These are phyloP conservation scores for Cardiospermum halicacabum DNA, from an alignment of 345 rosid species.

Conservation along the genomic window DNA sequence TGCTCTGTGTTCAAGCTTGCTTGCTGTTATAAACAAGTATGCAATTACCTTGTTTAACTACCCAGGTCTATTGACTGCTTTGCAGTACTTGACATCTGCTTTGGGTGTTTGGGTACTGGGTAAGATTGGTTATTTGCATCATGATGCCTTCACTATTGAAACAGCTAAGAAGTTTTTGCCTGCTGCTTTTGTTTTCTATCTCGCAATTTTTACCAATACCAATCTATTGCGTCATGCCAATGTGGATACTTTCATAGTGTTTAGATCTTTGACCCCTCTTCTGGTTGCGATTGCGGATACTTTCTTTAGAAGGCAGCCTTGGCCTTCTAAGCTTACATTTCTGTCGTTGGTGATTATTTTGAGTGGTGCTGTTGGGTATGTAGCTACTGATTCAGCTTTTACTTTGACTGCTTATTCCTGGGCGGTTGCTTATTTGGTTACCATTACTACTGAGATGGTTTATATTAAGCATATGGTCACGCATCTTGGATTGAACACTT, in stretches of 20 bases:
- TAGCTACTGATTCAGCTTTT: constrained; percentile 83
- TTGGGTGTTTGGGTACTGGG: constrained; percentile 85
- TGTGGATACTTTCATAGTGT: constrained; percentile 93
- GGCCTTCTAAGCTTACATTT: constrained; percentile 79
- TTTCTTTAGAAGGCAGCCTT: constrained; percentile 69
- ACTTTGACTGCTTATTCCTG: constrained; percentile 85
- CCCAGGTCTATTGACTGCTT: constrained; percentile 88
- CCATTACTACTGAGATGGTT: constrained; percentile 95
- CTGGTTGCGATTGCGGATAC: constrained; percentile 93
- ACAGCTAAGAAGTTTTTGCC: constrained; percentile 96
- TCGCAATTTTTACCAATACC: constrained; percentile 94
- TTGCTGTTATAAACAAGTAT: constrained; percentile 90
- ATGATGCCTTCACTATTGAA: constrained; percentile 69
- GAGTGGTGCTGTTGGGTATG: constrained; percentile 93
- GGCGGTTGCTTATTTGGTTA: constrained; percentile 88
- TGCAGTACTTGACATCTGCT: constrained; percentile 78
- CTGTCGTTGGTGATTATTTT: constrained; percentile 58
- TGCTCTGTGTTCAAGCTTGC: constrained; percentile 96
- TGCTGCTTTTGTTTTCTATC: constrained; percentile 86
- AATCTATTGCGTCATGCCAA: constrained; percentile 95
- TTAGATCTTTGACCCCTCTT: constrained; percentile 89
- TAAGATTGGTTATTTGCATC: constrained; percentile 67
- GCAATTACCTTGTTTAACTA: constrained; percentile 88
- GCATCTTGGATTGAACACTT: constrained; percentile 85
- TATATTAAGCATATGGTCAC: constrained; percentile 96